These are phyloP conservation scores for Otatea glauca DNA, from an alignment of 176 grass and related monocot species.

Conservation along the genomic window DNA sequence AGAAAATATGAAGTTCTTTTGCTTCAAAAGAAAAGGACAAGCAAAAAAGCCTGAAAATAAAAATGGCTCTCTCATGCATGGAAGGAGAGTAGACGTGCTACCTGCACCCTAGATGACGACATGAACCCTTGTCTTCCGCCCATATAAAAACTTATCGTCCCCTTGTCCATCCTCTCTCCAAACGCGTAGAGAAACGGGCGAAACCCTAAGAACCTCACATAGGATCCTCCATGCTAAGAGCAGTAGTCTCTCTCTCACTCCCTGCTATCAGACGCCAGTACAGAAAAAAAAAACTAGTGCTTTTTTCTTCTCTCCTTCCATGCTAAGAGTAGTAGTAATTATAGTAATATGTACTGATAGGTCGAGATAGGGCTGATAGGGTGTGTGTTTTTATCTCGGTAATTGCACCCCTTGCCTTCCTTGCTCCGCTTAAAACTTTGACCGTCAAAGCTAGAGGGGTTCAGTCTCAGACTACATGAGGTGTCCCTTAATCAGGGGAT, in stretches of 20 bases:
- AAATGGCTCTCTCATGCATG: conserved; percentile 1
- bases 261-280: conserved; percentile 16
- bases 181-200: conserved; percentile 51
- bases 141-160: conserved; percentile 49
- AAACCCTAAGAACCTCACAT: conserved; percentile 53
- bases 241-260: not conserved
- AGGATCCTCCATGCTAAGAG: conserved; percentile 55
- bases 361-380: conserved; percentile 34
- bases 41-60: conserved; percentile 39
- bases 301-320: conserved; percentile 38
- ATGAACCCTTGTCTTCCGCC: conserved; percentile 86
- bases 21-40: conserved; percentile 20
- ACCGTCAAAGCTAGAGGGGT: conserved; percentile 60
- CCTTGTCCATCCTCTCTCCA: conserved; percentile 42
- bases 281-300: conserved; percentile 26
- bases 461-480: conserved; percentile 21
- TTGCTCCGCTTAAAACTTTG: conserved; percentile 61
- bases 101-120: conserved; percentile 78
- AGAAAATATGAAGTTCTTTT: conserved; percentile 3
- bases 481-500: conserved; percentile 2
- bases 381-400: conserved; percentile 70
- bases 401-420: conserved; percentile 56
- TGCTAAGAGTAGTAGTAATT: no score
- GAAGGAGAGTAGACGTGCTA: conserved; percentile 51
- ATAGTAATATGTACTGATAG: no score